Percentiles rank a stretch among this genome's conserved stretches.
These are phyloP conservation scores for Candida patagonica DNA, from an alignment of 805 yeast species.

Conservation along the genomic window DNA sequence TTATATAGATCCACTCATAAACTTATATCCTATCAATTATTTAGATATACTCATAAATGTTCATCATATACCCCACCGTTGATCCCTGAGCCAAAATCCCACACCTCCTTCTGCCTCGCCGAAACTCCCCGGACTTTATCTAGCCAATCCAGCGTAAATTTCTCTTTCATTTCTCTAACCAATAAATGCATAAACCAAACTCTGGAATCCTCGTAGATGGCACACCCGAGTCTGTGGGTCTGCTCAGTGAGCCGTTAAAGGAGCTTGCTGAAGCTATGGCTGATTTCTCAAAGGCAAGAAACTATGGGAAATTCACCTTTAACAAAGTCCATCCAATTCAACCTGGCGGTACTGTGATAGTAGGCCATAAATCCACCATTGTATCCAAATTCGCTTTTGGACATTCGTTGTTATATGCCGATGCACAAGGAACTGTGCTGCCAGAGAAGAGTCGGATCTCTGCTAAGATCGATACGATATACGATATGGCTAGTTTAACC, in stretches of 20 bases:
- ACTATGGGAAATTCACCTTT: conserved; percentile 1
- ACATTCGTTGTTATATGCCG: conserved; percentile 8
- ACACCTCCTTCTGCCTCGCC: too few species aligned
- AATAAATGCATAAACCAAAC: too few species aligned
- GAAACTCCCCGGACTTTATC: too few species aligned
- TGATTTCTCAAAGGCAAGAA: neutral
- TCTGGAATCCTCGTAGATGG: conserved; percentile 1
- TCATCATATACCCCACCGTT: too few species aligned
- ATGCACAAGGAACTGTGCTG: conserved; percentile 8
- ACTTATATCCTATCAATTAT: too few species aligned
- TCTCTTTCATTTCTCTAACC: too few species aligned
- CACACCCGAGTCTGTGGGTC: conserved; percentile 8
- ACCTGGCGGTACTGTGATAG: conserved; percentile 3
- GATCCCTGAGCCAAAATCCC: too few species aligned
- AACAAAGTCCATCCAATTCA: conserved; percentile 6
- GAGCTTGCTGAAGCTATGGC: conserved; percentile 4
- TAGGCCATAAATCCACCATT: neutral
- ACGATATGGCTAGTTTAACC: conserved; percentile 10
- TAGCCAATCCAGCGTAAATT: too few species aligned
- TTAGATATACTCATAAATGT: too few species aligned
- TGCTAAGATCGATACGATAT: conserved; percentile 7
- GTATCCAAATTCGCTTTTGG: conserved; percentile 11
- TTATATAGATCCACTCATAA: too few species aligned
- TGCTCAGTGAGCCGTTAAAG: conserved; percentile 4
- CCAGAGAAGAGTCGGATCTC: conserved; percentile 5